Base-by-base conservation (phyloP, 2,329 filamentous ascomycete genomes). In the Colletotrichum paranaense region DNA sequence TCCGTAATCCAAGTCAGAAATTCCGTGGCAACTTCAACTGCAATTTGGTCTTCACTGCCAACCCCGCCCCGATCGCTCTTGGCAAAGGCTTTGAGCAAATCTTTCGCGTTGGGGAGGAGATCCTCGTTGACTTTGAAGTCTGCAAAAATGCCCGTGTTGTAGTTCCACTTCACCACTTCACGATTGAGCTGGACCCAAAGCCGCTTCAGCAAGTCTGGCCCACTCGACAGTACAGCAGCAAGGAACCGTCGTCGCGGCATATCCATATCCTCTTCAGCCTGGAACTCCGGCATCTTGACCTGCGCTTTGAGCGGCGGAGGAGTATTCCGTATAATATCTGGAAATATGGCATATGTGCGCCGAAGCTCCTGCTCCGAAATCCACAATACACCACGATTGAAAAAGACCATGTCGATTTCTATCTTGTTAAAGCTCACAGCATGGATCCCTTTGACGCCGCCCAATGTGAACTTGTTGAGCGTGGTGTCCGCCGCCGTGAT, bases 1-100 rank as follows among this genome's bases (percentile, higher is more conserved):
- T 66, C 62, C 5, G 67, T 70, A 12, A 70, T 52, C 67, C 67
- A 66, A n/a, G 67, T 70, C 22, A 66, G 16, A 2, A 66, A 52
- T 1, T 32, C 53, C 5, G 32, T 42, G 9, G 55, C 62, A 11
- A 19, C 30, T 19, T 65, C 60, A 11, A 8, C 12, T 2, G 60
- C 3, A 7, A 52, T 14, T 4, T 4, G 9, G 8, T 22, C 49
- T 14, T 32, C 59, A 7, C 16, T 14, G 9, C 14, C 14, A 8
- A 11, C n/a, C 16, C 19, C 28, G 5, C 9, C 0, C 4, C 19
- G 42, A 11, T 1, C 30, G 16, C 24, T 19, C 8, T 14, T 5
- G 8, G 2, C 4, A 11, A 59, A 14, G 22, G 12, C 22, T 6
- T 11, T 16, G 5, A 62, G 55, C 3, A 60, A 46, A 3, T 28